phyloP scores from a whole-genome alignment of 257 asterid genomes.

The Echites panduratus region DNA sequence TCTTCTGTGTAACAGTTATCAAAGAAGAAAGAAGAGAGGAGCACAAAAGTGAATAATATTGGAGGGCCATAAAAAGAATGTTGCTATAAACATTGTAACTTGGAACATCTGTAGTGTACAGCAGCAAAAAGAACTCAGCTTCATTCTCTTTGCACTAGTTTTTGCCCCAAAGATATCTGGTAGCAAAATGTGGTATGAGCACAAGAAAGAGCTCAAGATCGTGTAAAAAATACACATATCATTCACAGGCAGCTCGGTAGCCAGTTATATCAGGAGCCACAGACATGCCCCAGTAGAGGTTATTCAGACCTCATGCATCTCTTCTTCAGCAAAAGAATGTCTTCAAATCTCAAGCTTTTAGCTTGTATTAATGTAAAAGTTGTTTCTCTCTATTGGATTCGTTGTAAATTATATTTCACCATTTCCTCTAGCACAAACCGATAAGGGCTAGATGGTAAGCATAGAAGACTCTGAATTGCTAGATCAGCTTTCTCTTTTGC shows the following conservation, averaged over 20 bases:
- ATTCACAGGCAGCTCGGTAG: constrained; percentile 9
- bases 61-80: background rate
- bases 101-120: constrained; percentile 23
- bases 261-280: constrained; percentile 1
- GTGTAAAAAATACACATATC: constrained; percentile 7
- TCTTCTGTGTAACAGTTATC: background rate
- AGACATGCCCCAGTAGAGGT: background rate
- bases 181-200: constrained; percentile 14
- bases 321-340: constrained; percentile 5
- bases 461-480: constrained; percentile 55
- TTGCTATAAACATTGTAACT: background rate
- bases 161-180: constrained; percentile 25
- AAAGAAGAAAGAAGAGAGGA: background rate
- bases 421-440: constrained; percentile 54
- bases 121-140: constrained; percentile 29
- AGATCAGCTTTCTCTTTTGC: constrained; percentile 66
- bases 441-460: constrained; percentile 59
- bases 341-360: background rate
- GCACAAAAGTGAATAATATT: no score
- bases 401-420: constrained; percentile 71
- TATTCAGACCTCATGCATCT: background rate
- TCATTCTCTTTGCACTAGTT: constrained; percentile 27
- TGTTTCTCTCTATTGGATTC: constrained; percentile 43
- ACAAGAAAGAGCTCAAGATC: constrained; percentile 17
- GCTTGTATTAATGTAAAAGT: background rate